These are phyloP conservation scores for Saprolegnia parasitica DNA, from an alignment of 352 stramenopile genomes.

Conservation along the genomic window DNA sequence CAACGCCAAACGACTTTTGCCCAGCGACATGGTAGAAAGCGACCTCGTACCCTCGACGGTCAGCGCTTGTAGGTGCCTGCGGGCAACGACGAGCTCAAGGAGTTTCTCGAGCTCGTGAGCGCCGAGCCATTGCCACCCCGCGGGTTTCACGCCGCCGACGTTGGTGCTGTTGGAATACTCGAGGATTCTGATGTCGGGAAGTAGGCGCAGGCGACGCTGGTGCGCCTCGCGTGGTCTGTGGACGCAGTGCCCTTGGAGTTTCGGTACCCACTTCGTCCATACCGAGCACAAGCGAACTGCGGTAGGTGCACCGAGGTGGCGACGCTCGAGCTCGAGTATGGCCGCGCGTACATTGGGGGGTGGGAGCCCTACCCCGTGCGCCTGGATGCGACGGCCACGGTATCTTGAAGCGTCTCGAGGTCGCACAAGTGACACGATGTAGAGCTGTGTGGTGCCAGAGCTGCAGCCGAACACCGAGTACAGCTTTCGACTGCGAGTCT, in stretches of 20 bases:
- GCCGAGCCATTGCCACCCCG: conserved; percentile 5
- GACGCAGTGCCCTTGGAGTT: conserved; percentile 4
- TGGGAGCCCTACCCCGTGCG: conserved; percentile 18
- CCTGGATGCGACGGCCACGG: conserved; percentile 21
- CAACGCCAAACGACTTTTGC: background rate
- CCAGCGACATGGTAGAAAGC: conserved; percentile 17
- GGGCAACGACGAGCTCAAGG: background rate
- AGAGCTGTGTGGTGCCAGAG: conserved; percentile 9
- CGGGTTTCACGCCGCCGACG: background rate
- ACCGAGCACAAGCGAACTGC: background rate
- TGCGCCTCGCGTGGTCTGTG: background rate
- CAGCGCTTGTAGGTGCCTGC: conserved; percentile 24
- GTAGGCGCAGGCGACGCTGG: conserved; percentile 1
- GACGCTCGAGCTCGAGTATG: conserved; percentile 13
- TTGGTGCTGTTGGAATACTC: background rate
- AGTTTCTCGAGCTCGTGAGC: conserved; percentile 20
- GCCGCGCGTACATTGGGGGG: background rate
- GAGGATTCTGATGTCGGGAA: background rate
- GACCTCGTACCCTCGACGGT: too few species aligned
- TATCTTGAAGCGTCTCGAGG: background rate
- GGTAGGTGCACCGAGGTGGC: conserved; percentile 13
- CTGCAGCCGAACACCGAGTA: conserved; percentile 18
- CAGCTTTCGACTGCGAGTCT: conserved; percentile 9
- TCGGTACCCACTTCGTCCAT: background rate
- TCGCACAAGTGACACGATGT: background rate